Evolutionary conservation across 2,329 filamentous ascomycete genomes (phyloP).

Genomic region (Pseudogymnoascus sp.): DNA sequence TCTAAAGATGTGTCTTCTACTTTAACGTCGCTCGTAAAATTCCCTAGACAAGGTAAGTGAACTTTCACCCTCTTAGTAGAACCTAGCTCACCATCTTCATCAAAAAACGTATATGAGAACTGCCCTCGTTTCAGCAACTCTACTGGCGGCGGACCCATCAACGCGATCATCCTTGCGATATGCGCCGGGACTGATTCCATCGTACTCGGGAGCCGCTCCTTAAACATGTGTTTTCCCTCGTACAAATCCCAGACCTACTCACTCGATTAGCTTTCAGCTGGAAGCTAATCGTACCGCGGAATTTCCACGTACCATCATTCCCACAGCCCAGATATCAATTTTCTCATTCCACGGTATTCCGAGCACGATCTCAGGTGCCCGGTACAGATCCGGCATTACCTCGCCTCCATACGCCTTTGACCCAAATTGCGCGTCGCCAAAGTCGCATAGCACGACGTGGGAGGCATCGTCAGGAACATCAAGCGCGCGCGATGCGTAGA

Average conservation of each 20-base stretch:
- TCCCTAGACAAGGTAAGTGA: conserved; percentile 10
- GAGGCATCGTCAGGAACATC: conserved; percentile 14
- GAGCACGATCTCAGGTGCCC: conserved; percentile 24
- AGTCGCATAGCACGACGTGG: conserved; percentile 25
- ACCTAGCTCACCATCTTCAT: conserved; percentile 12
- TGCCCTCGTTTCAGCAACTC: conserved; percentile 20
- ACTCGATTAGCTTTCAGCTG: background rate
- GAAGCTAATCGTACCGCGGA: background rate
- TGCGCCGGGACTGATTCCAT: conserved; percentile 31
- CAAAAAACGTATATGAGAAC: conserved; percentile 10
- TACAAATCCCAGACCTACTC: conserved; percentile 15
- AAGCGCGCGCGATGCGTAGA: conserved; percentile 24
- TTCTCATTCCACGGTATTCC: conserved; percentile 19
- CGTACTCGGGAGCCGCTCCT: background rate
- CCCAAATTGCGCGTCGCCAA: conserved; percentile 22
- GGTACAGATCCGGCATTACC: conserved; percentile 23
- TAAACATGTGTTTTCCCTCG: conserved; percentile 15
- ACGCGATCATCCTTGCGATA: conserved; percentile 37
- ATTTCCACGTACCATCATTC: conserved; percentile 20
- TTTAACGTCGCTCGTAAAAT: conserved; percentile 11
- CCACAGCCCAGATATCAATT: conserved; percentile 25
- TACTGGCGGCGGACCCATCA: conserved; percentile 33
- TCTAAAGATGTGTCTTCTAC: conserved; percentile 15
- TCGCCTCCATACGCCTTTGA: conserved; percentile 16
- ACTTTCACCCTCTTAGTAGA: background rate